Evolutionary conservation across 768 basidiomycete species (phyloP).

Genomic region (Bullera alba): DNA sequence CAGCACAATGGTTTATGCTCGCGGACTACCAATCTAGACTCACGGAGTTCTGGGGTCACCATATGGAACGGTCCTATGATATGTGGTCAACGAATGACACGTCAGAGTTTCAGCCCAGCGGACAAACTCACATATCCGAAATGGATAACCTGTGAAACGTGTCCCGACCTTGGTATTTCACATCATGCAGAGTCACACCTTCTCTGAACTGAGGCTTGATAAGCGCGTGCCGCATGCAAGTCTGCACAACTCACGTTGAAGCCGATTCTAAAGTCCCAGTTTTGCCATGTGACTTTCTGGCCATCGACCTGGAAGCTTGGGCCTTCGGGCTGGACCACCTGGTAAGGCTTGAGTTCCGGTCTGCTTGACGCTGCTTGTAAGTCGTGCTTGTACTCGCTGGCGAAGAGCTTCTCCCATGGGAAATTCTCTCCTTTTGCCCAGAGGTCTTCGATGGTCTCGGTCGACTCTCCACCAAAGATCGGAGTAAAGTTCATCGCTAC

Average conservation of each 20-base stretch:
- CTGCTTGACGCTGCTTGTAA: conserved; percentile 14
- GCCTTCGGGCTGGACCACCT: conserved; percentile 79
- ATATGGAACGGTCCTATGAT: conserved; percentile 37
- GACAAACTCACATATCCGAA: conserved; percentile 31
- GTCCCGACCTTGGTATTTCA: conserved; percentile 22
- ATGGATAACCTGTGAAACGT: conserved; percentile 24
- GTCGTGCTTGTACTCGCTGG: neutral
- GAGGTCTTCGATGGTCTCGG: neutral
- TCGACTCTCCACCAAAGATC: neutral
- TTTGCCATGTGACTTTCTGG: conserved; percentile 78
- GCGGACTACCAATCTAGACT: neutral
- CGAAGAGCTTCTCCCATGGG: neutral
- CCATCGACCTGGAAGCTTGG: conserved; percentile 79
- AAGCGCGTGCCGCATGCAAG: neutral
- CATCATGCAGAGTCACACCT: conserved; percentile 28
- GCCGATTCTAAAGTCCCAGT: conserved; percentile 57
- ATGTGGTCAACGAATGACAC: conserved; percentile 7
- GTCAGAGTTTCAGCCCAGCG: neutral
- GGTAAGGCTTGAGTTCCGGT: conserved; percentile 64
- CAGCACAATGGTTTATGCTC: conserved; percentile 7
- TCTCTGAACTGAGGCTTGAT: conserved; percentile 7
- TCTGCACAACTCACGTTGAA: neutral
- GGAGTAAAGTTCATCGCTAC: neutral
- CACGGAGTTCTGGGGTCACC: conserved; percentile 21
- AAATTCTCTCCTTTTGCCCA: neutral